Percentiles rank a stretch among this genome's conserved stretches.
phyloP scores from a whole-genome alignment of 441 rosid species.

The Corymbia calophylla region DNA sequence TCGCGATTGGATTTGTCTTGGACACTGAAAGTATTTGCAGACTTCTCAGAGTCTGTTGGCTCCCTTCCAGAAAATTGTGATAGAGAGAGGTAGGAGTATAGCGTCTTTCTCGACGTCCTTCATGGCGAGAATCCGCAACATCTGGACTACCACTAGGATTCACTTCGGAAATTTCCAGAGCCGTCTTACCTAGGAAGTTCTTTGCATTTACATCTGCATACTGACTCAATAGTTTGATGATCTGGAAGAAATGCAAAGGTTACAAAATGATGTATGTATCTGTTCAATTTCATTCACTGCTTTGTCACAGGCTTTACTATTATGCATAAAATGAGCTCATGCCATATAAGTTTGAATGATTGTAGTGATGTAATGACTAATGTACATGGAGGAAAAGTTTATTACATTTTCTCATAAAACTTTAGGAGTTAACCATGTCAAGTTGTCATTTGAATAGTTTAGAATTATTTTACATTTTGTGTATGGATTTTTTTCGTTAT shows the following conservation, averaged over 20 bases:
- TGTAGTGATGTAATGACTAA: not conserved
- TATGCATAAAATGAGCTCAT: not conserved
- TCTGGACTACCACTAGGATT: not conserved
- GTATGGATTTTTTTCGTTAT: no score
- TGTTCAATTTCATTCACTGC: not conserved
- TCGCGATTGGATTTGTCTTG: fast-evolving
- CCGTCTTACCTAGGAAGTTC: not conserved
- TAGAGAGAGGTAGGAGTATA: not conserved
- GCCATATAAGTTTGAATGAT: not conserved
- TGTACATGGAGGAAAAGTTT: not conserved
- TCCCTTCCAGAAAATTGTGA: not conserved
- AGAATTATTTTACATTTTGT: no score
- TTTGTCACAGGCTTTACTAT: not conserved
- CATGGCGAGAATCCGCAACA: not conserved
- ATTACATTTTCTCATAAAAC: fast-evolving
- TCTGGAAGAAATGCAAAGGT: not conserved
- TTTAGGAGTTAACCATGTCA: no score
- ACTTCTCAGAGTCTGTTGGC: fast-evolving
- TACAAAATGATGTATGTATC: not conserved
- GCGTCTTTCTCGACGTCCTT: not conserved
- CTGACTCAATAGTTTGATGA: not conserved
- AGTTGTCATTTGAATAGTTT: no score
- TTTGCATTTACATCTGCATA: not conserved
- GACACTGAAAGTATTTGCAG: fast-evolving
- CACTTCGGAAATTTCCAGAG: not conserved